Percentiles rank a stretch among this genome's conserved stretches.
Evolutionary conservation across 768 basidiomycete species (phyloP).

Genomic region (Tulasnella sp.): DNA sequence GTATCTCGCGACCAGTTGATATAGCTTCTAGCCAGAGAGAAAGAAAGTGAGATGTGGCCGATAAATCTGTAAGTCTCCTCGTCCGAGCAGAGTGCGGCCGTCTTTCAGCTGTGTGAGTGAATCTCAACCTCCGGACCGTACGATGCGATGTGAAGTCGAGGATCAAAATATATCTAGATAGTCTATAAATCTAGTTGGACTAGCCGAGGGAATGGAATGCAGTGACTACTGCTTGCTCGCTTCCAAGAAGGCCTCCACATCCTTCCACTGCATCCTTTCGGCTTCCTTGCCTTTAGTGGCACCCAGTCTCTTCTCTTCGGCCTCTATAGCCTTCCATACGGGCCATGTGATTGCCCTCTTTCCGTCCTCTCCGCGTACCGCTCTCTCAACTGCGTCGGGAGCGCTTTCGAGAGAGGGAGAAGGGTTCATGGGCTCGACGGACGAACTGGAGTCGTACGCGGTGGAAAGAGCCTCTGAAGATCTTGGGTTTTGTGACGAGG

Average conservation of each 20-base stretch:
- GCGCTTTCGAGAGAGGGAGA: constrained; percentile 35
- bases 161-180: not conserved
- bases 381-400: constrained; percentile 44
- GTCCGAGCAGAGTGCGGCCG: not conserved
- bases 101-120: not conserved
- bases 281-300: constrained; percentile 54
- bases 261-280: constrained; percentile 62
- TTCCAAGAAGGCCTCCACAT: constrained; percentile 21
- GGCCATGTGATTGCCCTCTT: constrained; percentile 49
- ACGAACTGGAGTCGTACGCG: not conserved
- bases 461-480: constrained; percentile 6
- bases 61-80: no score
- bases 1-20: no score
- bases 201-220: not conserved
- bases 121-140: not conserved
- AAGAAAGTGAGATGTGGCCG: not conserved
- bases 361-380: constrained; percentile 31
- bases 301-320: constrained; percentile 60
- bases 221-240: not conserved
- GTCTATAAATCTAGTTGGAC: not conserved
- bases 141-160: not conserved
- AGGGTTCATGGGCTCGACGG: constrained; percentile 26
- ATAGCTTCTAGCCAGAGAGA: not conserved
- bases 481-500: not conserved
- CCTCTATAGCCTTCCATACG: constrained; percentile 69